These are phyloP conservation scores for Colletotrichum gigasporum DNA, from an alignment of 2,329 filamentous ascomycete genomes.

Conservation along the genomic window DNA sequence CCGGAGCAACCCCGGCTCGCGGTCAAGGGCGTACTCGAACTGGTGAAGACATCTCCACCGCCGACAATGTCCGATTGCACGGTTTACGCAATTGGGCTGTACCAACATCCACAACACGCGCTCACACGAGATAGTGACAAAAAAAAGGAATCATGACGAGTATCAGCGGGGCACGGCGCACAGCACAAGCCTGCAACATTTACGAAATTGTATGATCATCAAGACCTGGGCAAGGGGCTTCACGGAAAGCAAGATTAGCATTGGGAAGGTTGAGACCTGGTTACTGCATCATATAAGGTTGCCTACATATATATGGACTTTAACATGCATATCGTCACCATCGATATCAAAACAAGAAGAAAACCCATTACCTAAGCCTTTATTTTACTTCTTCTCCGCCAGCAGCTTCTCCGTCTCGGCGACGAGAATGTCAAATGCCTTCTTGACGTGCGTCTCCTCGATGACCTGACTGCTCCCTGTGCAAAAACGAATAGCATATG, in stretches of 20 bases:
- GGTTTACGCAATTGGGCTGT: too few species aligned
- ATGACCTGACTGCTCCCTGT: conserved; percentile 74
- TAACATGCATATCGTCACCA: not conserved
- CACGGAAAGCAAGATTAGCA: not conserved
- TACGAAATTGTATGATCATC: not conserved
- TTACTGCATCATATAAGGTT: not conserved
- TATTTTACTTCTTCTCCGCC: conserved; percentile 22
- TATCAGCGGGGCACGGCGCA: not conserved
- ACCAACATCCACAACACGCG: not conserved
- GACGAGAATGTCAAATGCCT: conserved; percentile 79
- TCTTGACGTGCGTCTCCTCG: conserved; percentile 76
- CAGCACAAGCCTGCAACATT: not conserved
- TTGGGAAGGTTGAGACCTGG: not conserved
- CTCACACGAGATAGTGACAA: not conserved
- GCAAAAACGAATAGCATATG: conserved; percentile 84
- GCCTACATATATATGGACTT: too few species aligned
- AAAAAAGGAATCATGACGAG: not conserved
- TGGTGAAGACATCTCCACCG: not conserved
- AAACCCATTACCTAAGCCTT: conserved; percentile 26
- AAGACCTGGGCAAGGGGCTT: not conserved
- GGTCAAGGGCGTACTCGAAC: conserved; percentile 9
- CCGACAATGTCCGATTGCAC: not conserved
- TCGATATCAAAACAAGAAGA: conserved; percentile 38
- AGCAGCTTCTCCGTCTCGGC: conserved; percentile 67
- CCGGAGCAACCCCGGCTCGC: conserved; percentile 17